A percentile compares a stretch with the other conserved stretches of the same genome.
These are phyloP conservation scores for Dimargaris xerosporica DNA, from an alignment of 192 early-diverging fungal genomes.

Conservation along the genomic window DNA sequence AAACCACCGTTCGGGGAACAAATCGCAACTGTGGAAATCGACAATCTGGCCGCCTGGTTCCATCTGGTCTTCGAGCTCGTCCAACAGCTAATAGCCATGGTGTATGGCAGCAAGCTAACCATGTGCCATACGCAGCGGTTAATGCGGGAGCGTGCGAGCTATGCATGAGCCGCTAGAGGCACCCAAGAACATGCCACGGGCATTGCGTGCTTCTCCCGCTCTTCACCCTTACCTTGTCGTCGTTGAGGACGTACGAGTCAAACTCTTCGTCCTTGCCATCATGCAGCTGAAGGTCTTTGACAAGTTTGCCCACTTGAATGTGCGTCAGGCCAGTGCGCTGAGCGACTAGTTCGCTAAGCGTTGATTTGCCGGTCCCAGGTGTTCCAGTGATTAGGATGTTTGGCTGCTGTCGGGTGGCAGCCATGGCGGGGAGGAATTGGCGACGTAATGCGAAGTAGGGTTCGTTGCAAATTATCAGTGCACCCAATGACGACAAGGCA, in stretches of 20 bases:
- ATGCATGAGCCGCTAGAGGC: no score
- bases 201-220: no score
- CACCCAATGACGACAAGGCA: no score
- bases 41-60: conserved; percentile 69
- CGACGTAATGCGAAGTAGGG: no score
- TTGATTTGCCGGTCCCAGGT: conserved; percentile 74
- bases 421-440: no score
- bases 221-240: conserved; percentile 79
- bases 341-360: conserved; percentile 60
- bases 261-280: conserved; percentile 76
- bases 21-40: conserved; percentile 88
- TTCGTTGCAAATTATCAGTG: no score
- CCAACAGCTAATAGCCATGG: conserved; percentile 49
- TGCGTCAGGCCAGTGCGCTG: conserved; percentile 56
- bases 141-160: no score
- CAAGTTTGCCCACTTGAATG: conserved; percentile 72
- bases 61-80: conserved; percentile 80
- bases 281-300: conserved; percentile 76
- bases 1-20: conserved; percentile 97
- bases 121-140: no score
- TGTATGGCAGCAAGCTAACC: no score
- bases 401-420: conserved; percentile 27
- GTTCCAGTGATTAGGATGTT: conserved; percentile 79
- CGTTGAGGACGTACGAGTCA: conserved; percentile 76
- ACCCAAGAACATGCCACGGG: no score